These are phyloP conservation scores for Silene latifolia DNA, from an alignment of 148 eudicot genomes.

Conservation along the genomic window DNA sequence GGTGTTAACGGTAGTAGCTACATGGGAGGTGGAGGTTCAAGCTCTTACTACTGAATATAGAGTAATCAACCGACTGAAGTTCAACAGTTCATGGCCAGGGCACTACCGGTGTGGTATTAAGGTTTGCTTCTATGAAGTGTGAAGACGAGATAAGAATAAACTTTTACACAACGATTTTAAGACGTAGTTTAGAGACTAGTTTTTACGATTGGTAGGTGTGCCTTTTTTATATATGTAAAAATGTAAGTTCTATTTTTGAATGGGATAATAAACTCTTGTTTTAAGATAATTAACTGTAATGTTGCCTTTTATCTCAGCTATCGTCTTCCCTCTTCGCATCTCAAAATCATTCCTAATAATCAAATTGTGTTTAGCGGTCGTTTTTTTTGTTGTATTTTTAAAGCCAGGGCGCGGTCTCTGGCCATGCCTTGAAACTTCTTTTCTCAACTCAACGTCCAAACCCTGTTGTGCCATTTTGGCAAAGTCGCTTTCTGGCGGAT, in stretches of 20 bases:
- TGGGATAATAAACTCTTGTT: not conserved
- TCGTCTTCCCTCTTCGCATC: not conserved
- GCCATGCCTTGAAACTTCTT: too few species aligned
- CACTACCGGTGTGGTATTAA: not conserved
- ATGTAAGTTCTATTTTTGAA: not conserved
- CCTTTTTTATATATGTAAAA: conserved; percentile 1
- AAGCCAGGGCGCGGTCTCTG: too few species aligned
- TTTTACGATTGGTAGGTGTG: not conserved
- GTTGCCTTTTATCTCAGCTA: not conserved
- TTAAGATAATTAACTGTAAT: not conserved
- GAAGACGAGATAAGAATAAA: not conserved
- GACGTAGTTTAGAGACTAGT: conserved; percentile 13
- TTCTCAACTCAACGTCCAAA: too few species aligned
- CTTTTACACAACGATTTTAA: not conserved
- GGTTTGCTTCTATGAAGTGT: not conserved
- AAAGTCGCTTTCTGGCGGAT: too few species aligned
- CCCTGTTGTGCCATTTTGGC: too few species aligned
- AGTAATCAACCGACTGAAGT: not conserved
- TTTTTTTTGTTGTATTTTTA: too few species aligned
- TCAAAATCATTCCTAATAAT: not conserved
- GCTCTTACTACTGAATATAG: conserved; percentile 81
- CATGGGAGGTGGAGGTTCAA: conserved; percentile 75
- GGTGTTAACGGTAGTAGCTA: conserved; percentile 34
- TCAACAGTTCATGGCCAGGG: not conserved
- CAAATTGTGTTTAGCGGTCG: too few species aligned